phyloP scores from a whole-genome alignment of 345 rosid species.

The Moricandia moricandioides region DNA sequence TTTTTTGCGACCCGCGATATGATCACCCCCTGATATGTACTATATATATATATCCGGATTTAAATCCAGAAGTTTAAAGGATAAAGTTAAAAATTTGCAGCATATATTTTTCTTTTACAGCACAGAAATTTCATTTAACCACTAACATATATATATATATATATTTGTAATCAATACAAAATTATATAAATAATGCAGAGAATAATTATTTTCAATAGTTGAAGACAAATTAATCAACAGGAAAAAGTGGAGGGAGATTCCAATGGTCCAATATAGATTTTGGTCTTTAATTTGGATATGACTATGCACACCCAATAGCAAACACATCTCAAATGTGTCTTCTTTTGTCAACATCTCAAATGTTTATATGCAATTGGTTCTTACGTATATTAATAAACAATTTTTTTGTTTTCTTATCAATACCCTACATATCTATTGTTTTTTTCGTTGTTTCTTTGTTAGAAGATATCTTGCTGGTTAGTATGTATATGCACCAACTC shows the following conservation, averaged over 20 bases:
- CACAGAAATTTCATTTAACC: background rate
- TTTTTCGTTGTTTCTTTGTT: background rate
- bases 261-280: conserved; percentile 26
- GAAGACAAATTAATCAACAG: conserved; percentile 16
- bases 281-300: conserved; percentile 1
- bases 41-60: background rate
- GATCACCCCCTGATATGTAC: background rate
- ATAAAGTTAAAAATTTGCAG: background rate
- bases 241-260: conserved; percentile 24
- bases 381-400: background rate
- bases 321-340: background rate
- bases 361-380: background rate
- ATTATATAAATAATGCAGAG: background rate
- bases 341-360: conserved; percentile 9
- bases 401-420: background rate
- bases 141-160: background rate
- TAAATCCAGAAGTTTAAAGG: background rate
- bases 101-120: background rate
- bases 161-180: background rate
- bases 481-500: background rate
- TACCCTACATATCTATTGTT: background rate
- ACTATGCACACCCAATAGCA: conserved; percentile 21
- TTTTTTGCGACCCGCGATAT: background rate
- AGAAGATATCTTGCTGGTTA: background rate
- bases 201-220: conserved; percentile 3